Evolutionary conservation across 306 rosid genomes (phyloP), one percentile per base, ranked within the genome.

Genomic region (Trifolium subterraneum): DNA sequence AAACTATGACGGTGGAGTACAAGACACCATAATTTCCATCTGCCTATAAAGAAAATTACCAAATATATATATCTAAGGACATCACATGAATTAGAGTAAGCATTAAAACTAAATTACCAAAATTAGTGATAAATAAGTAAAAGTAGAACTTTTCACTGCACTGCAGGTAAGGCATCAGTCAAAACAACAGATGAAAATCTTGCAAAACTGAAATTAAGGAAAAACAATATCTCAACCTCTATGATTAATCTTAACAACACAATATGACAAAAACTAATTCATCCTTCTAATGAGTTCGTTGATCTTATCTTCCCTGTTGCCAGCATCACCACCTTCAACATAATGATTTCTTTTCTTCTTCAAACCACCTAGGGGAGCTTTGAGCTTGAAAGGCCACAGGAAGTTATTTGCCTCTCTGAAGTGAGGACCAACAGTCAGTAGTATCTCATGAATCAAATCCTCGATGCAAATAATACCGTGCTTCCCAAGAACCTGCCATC

Each of bases 261-360:
- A 2, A 44, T 1, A 8, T n/a, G 60, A 9, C 35, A 31, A 35
- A 50, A 44, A 29, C 83, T 87, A 90, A 80, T 93, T 87, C 97
- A 85, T 93, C 78, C 93, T 90, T 77, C 95, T 75, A 73, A 93
- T 86, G 10, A 93, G 92, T 82, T 89, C 93, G 22, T 89, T 90
- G 63, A 90, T 90, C 78, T 70, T 85, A 25, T 82, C 81, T 68
- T 90, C 95, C 4, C 89, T 83, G 56, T 93, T 87, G 35, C 95
- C 92, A 2, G 97, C 96, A 14, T 89, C 97, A 38, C 97, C 96
- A 3, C 95, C 98, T 66, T 88, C 97, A 9, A 89, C 97, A 56
- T 89, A 90, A 72, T 89, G 97, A 15, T 90, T 90, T 67, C 92
- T 88, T 74, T 93, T 93, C 89, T 89, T 87, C 84, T 93, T 72